Percentiles rank a stretch among this genome's conserved stretches.
Conservation (phyloP, 1,284 basidiomycete species). For the Acaromyces ingoldii region DNA sequence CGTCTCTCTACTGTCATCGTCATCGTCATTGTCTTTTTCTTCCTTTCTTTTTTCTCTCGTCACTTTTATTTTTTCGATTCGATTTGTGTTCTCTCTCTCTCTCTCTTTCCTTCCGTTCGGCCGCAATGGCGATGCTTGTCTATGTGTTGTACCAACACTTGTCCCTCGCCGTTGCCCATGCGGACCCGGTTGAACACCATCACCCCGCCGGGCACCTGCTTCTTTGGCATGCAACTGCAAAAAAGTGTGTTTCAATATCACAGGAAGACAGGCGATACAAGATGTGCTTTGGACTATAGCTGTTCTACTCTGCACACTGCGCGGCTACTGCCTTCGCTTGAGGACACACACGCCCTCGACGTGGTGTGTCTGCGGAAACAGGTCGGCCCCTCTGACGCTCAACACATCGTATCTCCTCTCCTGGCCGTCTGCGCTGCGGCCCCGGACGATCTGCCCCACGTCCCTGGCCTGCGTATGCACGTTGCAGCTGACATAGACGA, state of each 20-base stretch:
- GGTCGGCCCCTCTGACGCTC: slow-evolving; percentile 45
- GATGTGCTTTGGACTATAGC: no score
- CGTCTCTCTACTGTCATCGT: no score
- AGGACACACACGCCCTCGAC: slow-evolving; percentile 49
- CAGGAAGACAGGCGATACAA: no score
- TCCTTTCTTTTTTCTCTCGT: neutral
- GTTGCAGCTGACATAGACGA: slow-evolving; percentile 64
- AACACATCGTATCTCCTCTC: slow-evolving; percentile 38
- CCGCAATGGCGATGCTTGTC: no score
- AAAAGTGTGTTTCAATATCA: no score
- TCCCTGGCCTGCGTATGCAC: slow-evolving; percentile 58
- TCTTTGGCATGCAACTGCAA: no score
- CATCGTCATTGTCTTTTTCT: neutral
- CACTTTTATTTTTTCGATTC: neutral
- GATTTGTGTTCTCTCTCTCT: neutral
- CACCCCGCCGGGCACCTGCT: no score
- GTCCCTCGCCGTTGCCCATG: no score
- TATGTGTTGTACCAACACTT: no score
- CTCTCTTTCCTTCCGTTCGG: no score
- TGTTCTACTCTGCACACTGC: no score
- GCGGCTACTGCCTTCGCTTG: neutral
- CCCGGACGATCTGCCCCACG: slow-evolving; percentile 39
- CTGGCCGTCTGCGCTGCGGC: neutral
- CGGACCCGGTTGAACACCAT: no score
- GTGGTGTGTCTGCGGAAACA: slow-evolving; percentile 51